Conservation (phyloP, 2,329 filamentous ascomycete genomes). For the Penicillium decumbens region DNA sequence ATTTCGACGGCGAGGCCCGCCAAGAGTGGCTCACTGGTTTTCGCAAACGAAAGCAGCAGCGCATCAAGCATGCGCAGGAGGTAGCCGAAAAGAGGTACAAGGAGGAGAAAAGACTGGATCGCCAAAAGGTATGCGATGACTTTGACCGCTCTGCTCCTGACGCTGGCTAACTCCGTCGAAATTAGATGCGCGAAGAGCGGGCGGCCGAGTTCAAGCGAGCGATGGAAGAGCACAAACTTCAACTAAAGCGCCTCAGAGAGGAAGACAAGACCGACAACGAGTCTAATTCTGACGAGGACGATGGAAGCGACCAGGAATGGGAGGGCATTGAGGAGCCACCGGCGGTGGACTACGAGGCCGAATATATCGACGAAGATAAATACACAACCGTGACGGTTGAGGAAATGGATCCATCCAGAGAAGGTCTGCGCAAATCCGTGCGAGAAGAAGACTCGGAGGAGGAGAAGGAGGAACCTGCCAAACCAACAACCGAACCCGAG, state of each 20-base stretch:
- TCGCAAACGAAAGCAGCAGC: conserved; percentile 86
- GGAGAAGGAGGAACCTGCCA: conserved; percentile 23
- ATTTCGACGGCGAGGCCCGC: conserved; percentile 74
- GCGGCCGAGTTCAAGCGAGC: conserved; percentile 77
- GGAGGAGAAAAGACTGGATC: conserved; percentile 67
- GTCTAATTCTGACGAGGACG: conserved; percentile 26
- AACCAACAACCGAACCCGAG: conserved; percentile 21
- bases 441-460: conserved; percentile 29
- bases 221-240: conserved; percentile 67
- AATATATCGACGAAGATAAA: conserved; percentile 94
- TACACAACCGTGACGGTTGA: conserved; percentile 95
- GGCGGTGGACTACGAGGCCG: conserved; percentile 72
- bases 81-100: conserved; percentile 70
- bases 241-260: conserved; percentile 60
- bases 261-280: conserved; percentile 22
- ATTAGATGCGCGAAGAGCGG: conserved; percentile 75
- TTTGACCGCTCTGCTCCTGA: background rate
- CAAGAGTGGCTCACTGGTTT: conserved; percentile 91
- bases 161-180: conserved; percentile 4
- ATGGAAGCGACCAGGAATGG: conserved; percentile 54
- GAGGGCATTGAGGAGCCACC: conserved; percentile 56
- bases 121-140: conserved; percentile 63
- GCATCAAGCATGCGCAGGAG: conserved; percentile 80
- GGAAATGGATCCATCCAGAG: conserved; percentile 71
- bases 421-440: conserved; percentile 61